Base-by-base conservation (phyloP, 2,329 filamentous ascomycete genomes). In the Ceratocystis destructans region DNA sequence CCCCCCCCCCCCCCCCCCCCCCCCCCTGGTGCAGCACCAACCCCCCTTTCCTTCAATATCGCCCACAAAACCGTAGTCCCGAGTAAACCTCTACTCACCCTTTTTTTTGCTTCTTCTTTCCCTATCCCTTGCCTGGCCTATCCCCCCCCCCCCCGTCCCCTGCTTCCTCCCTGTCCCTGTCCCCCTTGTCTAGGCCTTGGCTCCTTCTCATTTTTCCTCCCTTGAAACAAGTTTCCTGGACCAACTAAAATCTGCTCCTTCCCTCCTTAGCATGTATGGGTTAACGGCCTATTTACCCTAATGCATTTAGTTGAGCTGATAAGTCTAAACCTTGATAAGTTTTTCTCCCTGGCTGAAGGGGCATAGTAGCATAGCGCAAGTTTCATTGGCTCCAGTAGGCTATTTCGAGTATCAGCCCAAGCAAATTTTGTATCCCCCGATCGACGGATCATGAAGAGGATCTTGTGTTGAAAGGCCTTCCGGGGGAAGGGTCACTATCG, bases 161-260 rank as follows among this genome's bases (percentile, higher is more conserved):
- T 25, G 5, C 45, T 20, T 20, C 17, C n/a, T 20, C 5, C 45
- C 45, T 10, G 3, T 48, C 46, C 48, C n/a, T 53, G 8, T 10
- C 22, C 5, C 5, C 8, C 48, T 53, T 53, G 48, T 48, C 22
- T 50, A 20, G 20, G 20, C 7, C 5, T 31, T 50, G 15, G 41
- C 22, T 62, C 37, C 37, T 46, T 62, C 20, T 48, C 31, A 31
- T 28, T 33, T 22, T 17, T 57, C n/a, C 53, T 57, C 53, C 22
- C 53, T 57, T 57, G 53, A 57, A 57, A 57, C 53, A 57, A 57
- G 53, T 57, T 57, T 57, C 53, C 25, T n/a, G n/a, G 53, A 5
- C 53, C 53, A 57, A 28, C 53, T 33, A 57, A 57, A 41, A 25
- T 31, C 44, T 12, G 44, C 53, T 48, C 41, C 20, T 48, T 63